Evolutionary conservation across 345 rosid genomes (phyloP).

Genomic region (Syzygium aromaticum): DNA sequence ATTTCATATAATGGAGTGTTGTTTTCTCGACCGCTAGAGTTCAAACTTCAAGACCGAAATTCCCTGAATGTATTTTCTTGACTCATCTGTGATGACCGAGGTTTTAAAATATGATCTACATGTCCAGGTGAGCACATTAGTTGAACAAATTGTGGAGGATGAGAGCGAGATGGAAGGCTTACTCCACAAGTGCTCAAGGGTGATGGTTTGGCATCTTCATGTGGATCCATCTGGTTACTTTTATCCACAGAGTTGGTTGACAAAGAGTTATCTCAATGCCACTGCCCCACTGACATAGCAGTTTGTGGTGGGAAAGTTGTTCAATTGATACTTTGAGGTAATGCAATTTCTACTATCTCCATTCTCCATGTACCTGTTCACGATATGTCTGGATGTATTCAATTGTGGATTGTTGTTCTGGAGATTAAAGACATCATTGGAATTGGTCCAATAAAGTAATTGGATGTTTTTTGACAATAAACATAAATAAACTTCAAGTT

Average conservation of each 20-base stretch:
- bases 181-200: conserved; percentile 28
- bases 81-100: background rate
- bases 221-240: conserved; percentile 15
- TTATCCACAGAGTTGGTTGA: conserved; percentile 35
- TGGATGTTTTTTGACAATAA: background rate
- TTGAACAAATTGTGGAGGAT: conserved; percentile 65
- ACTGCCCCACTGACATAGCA: conserved; percentile 17
- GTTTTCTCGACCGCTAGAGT: background rate
- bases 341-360: background rate
- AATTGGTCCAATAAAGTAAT: background rate
- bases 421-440: background rate
- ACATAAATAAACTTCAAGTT: background rate
- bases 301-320: background rate
- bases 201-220: conserved; percentile 45
- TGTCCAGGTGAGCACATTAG: conserved; percentile 35
- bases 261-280: conserved; percentile 34
- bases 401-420: background rate
- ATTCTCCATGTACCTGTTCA: background rate
- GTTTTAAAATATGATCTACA: background rate
- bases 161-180: conserved; percentile 69
- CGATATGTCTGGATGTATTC: background rate
- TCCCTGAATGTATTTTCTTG: background rate
- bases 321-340: background rate
- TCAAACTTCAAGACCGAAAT: background rate
- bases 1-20: background rate